phyloP scores from a whole-genome alignment of 768 basidiomycete genomes.

The Agaricus sinodeliciosus region DNA sequence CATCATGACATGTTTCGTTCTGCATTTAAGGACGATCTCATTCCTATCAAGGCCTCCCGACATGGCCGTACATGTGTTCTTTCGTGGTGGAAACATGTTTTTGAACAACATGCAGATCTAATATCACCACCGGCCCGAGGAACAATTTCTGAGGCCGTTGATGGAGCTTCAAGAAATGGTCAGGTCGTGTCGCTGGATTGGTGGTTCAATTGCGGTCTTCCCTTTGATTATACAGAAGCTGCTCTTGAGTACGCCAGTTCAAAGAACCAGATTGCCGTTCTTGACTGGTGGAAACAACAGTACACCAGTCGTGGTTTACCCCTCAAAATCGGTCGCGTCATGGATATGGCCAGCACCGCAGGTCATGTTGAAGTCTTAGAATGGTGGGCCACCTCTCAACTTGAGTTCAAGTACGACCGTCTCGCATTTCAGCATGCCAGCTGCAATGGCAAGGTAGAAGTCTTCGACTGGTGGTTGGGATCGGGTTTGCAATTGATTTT shows the following conservation, averaged over 20 bases:
- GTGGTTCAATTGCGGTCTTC: conserved; percentile 66
- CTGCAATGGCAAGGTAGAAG: conserved; percentile 72
- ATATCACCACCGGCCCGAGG: conserved; percentile 46
- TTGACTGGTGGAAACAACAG: conserved; percentile 80
- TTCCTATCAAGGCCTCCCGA: conserved; percentile 72
- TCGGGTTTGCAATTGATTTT: conserved; percentile 74
- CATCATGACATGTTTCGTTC: conserved; percentile 59
- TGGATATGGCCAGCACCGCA: conserved; percentile 80
- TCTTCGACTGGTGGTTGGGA: conserved; percentile 78
- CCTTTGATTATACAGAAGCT: conserved; percentile 71
- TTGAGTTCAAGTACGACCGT: conserved; percentile 75
- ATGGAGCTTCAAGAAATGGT: conserved; percentile 73
- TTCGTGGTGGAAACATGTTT: conserved; percentile 74
- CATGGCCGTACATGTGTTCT: conserved; percentile 69
- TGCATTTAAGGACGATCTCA: conserved; percentile 58
- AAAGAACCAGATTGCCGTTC: conserved; percentile 67
- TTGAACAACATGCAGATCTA: conserved; percentile 54
- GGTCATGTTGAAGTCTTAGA: conserved; percentile 71
- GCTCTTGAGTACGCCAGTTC: conserved; percentile 76
- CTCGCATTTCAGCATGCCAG: conserved; percentile 74
- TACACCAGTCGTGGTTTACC: conserved; percentile 40
- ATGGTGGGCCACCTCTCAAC: conserved; percentile 79
- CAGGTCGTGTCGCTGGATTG: conserved; percentile 72
- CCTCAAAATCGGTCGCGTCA: conserved; percentile 77
- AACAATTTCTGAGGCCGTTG: conserved; percentile 64